A percentile compares a stretch with the other conserved stretches of the same genome.
phyloP scores from a whole-genome alignment of 208 protist genomes.

The Wallacemonas sp. region DNA sequence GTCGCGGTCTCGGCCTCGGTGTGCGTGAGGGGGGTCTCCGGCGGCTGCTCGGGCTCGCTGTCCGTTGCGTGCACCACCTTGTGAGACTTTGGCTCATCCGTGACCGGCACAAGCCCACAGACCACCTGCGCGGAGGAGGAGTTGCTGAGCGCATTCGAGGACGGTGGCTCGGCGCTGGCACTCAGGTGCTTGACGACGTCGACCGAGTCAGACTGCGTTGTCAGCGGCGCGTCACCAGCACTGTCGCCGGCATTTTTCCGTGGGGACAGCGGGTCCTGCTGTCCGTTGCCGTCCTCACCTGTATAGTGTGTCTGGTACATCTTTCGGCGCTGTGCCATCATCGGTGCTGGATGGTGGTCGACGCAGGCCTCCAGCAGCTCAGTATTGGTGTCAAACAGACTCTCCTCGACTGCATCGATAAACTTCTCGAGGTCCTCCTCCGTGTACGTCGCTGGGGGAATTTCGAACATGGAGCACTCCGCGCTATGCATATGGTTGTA shows the following conservation, averaged over 20 bases:
- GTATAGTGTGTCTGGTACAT: neutral
- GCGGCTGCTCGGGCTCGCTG: neutral
- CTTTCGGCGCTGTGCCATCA: conserved; percentile 21
- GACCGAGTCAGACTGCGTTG: neutral
- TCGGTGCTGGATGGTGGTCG: conserved; percentile 6
- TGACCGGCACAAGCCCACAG: neutral
- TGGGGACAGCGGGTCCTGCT: too few relatives aligned
- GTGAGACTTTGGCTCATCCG: neutral
- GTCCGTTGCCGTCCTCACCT: neutral
- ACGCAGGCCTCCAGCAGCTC: conserved; percentile 46
- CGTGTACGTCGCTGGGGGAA: conserved; percentile 52
- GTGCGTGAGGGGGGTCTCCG: too few relatives aligned
- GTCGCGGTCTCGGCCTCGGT: neutral
- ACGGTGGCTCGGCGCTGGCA: neutral
- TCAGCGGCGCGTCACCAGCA: neutral
- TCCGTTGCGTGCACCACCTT: neutral
- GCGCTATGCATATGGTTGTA: conserved; percentile 60
- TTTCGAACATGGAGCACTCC: conserved; percentile 38
- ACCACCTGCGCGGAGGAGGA: neutral
- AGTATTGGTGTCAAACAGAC: conserved; percentile 49
- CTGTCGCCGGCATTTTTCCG: neutral
- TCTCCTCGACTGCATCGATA: conserved; percentile 47
- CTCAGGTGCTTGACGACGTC: neutral
- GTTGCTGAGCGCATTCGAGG: conserved; percentile 3
- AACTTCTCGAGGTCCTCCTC: conserved; percentile 52